Percentiles rank a stretch among this genome's conserved stretches.
Evolutionary conservation across 371 early-diverging fungal species (phyloP).

Genomic region (Fennellomyces sp.): DNA sequence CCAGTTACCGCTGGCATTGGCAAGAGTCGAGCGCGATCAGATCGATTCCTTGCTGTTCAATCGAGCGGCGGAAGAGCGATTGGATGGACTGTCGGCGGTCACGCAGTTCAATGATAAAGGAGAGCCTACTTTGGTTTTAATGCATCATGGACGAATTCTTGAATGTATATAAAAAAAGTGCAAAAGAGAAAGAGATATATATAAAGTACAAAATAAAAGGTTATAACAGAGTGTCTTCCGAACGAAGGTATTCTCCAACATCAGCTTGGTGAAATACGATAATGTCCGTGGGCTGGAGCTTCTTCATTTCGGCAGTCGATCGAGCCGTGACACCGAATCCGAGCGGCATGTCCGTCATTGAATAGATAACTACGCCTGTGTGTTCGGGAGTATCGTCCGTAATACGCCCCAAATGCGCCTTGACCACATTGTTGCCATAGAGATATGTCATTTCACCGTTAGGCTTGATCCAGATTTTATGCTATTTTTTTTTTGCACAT

Average conservation of each 20-base stretch:
- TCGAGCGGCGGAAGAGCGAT: conserved; percentile 16
- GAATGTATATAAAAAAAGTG: background rate
- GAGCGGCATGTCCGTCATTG: conserved; percentile 94
- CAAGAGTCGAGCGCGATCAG: conserved; percentile 20
- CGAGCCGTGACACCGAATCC: conserved; percentile 99
- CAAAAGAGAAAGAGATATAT: background rate
- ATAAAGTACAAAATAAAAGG: background rate
- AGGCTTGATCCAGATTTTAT: conserved; percentile 96
- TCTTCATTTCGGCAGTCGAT: conserved; percentile 88
- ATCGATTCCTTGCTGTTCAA: conserved; percentile 43
- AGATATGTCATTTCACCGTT: conserved; percentile 99
- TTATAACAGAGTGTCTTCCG: conserved; percentile 89
- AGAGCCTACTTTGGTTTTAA: background rate
- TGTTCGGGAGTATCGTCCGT: conserved; percentile 98
- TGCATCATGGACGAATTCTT: conserved; percentile 3
- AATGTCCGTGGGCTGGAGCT: conserved; percentile 94
- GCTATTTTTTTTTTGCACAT: conserved; percentile 14
- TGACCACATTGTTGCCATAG: conserved; percentile 99
- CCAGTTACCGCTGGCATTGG: conserved; percentile 36
- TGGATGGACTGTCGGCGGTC: conserved; percentile 18
- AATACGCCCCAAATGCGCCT: conserved; percentile 96
- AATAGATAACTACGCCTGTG: conserved; percentile 95
- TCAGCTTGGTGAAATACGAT: conserved; percentile 98
- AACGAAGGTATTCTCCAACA: conserved; percentile 98
- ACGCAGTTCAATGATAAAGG: conserved; percentile 15